A percentile compares a stretch with the other conserved stretches of the same genome.
Conservation (phyloP, 345 rosid genomes). For the Brassica incana region DNA sequence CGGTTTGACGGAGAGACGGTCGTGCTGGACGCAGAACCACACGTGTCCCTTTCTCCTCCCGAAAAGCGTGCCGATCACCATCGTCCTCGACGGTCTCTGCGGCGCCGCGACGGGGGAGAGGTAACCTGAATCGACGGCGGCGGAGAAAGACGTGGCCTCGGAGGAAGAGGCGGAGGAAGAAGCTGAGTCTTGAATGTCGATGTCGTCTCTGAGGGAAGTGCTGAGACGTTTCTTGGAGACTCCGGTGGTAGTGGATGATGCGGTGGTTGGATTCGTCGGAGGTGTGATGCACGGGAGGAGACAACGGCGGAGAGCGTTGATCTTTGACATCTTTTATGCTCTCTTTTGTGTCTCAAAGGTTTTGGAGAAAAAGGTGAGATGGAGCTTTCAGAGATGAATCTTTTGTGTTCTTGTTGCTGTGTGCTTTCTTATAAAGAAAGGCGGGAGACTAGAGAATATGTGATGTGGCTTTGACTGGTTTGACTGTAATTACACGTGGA, state of each 20-base stretch:
- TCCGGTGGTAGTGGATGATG: slow-evolving; percentile 13
- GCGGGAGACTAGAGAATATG: slow-evolving; percentile 37
- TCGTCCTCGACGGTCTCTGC: slow-evolving; percentile 68
- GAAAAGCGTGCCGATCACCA: slow-evolving; percentile 82
- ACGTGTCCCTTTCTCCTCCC: slow-evolving; percentile 82
- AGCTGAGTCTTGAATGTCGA: slow-evolving; percentile 40
- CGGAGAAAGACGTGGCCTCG: slow-evolving; percentile 16
- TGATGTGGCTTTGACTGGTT: slow-evolving; percentile 39
- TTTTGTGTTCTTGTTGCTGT: not conserved
- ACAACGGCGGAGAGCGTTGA: slow-evolving; percentile 69
- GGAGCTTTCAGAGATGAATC: slow-evolving; percentile 31
- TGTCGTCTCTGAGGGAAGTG: slow-evolving; percentile 69
- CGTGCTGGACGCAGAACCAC: slow-evolving; percentile 82
- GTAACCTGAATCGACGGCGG: slow-evolving; percentile 1
- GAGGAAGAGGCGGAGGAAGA: slow-evolving; percentile 42
- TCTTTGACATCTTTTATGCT: slow-evolving; percentile 51
- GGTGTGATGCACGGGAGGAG: slow-evolving; percentile 68
- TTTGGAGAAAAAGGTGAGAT: slow-evolving; percentile 17
- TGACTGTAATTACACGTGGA: slow-evolving; percentile 36
- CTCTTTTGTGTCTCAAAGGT: not conserved
- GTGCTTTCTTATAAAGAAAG: slow-evolving; percentile 33
- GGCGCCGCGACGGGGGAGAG: slow-evolving; percentile 35
- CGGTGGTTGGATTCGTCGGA: slow-evolving; percentile 39
- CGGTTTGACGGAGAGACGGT: slow-evolving; percentile 71
- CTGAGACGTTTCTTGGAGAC: slow-evolving; percentile 66